Base-by-base conservation (phyloP, 75 land plant genomes). In the Selaginella tamariscina region DNA sequence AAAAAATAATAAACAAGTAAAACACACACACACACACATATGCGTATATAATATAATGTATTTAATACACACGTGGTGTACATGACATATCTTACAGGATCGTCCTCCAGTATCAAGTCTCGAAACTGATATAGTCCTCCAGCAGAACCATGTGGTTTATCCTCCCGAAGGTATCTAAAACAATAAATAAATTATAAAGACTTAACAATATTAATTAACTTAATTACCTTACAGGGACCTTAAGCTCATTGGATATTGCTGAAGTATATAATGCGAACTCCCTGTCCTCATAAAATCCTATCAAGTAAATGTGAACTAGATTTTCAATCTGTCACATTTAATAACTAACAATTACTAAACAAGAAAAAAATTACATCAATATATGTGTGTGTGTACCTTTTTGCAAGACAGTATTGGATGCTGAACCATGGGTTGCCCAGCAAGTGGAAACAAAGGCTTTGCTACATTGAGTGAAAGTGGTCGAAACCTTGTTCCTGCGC, bases 101-200 rank as follows among this genome's bases (percentile, higher is more conserved):
- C 79, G 20, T 95, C 92, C 78, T 95, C 97, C 89, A 86, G 84
- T 73, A 95, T 84, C 39, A 82, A 67, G 76, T 91, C 99, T 77
- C 86, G 79, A 67, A 91, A 95, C 56, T 76, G 77, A 72, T 86
- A 95, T 27, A 95, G 84, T 30, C 97, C 99, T 72, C 99, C 99
- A 31, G 99, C 93, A 33, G 99, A 95, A 27, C 99, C 99, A 77
- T 95, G 99, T 27, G 99, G 97, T 69, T 86, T 95, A 49, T 95
- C 97, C 70, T 95, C 99, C 69, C 71, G 86, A 82, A 95, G 78
- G 64, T 95, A 95, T 72, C 99, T 95, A 59, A 1, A 56, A 68
- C 15, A 22, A 39, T 44, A 54, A 22, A 26, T 24, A 65, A 65
- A 21, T 65, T 30, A 27, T 59, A 9, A 57, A 29, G 15, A 29